phyloP scores from a whole-genome alignment of 2,329 filamentous ascomycete species.

The Setomelanomma holmii region DNA sequence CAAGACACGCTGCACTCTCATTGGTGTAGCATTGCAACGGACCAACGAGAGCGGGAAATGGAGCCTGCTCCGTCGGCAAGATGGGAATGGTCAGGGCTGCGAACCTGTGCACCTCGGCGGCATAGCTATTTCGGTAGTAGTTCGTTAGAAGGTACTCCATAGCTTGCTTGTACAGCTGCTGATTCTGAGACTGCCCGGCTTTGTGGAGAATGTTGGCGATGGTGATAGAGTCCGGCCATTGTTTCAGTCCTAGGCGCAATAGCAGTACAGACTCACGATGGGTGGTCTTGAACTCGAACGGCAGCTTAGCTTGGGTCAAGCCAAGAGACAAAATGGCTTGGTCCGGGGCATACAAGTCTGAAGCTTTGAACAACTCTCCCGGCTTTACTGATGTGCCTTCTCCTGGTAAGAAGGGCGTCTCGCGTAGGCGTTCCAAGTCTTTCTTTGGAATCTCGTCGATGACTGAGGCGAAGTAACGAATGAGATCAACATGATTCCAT shows the following conservation, averaged over 20 bases:
- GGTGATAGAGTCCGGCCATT: slow-evolving; percentile 73
- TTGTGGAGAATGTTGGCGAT: slow-evolving; percentile 80
- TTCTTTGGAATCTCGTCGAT: slow-evolving; percentile 83
- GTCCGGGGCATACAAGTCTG: slow-evolving; percentile 46
- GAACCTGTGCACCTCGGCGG: slow-evolving; percentile 62
- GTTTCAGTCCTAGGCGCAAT: slow-evolving; percentile 72
- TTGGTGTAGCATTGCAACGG: slow-evolving; percentile 86
- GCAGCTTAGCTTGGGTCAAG: slow-evolving; percentile 67
- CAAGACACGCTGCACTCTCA: slow-evolving; percentile 75
- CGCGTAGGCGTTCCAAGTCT: slow-evolving; percentile 79
- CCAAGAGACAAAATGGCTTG: slow-evolving; percentile 40
- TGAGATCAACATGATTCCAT: slow-evolving; percentile 93
- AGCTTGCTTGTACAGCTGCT: slow-evolving; percentile 68
- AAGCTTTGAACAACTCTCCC: slow-evolving; percentile 44
- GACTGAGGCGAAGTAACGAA: slow-evolving; percentile 93
- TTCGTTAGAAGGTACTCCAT: slow-evolving; percentile 85
- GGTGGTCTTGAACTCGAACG: slow-evolving; percentile 70
- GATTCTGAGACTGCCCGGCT: slow-evolving; percentile 59
- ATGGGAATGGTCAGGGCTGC: slow-evolving; percentile 53
- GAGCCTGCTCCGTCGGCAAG: slow-evolving; percentile 73
- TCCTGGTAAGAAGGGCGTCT: slow-evolving; percentile 81
- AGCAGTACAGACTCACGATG: slow-evolving; percentile 76
- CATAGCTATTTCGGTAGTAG: slow-evolving; percentile 80
- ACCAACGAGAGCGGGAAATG: slow-evolving; percentile 68
- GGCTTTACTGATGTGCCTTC: slow-evolving; percentile 50